Conservation (phyloP, 805 yeast species). For the Zygotorulaspora chibaensis region DNA sequence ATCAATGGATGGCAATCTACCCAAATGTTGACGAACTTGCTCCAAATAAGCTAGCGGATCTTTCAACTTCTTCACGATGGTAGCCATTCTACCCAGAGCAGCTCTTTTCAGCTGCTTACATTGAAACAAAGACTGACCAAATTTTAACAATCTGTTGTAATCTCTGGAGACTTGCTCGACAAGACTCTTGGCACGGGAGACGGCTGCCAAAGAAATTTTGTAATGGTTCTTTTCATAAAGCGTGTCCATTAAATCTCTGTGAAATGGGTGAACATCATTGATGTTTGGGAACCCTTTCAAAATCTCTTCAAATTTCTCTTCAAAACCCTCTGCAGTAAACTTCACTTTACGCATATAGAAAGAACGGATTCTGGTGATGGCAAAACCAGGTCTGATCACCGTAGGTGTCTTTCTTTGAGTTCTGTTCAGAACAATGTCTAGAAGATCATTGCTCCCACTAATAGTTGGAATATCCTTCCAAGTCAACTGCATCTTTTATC, state of each 20-base stretch:
- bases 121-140: slow-evolving; percentile 96
- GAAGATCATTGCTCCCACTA: slow-evolving; percentile 84
- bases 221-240: slow-evolving; percentile 97
- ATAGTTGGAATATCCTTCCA: slow-evolving; percentile 99
- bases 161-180: slow-evolving; percentile 96
- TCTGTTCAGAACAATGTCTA: slow-evolving; percentile 94
- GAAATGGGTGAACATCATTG: slow-evolving; percentile 97
- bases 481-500: slow-evolving; percentile 75
- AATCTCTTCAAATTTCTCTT: slow-evolving; percentile 84
- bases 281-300: slow-evolving; percentile 90
- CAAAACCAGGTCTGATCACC: slow-evolving; percentile 95
- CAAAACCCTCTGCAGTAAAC: slow-evolving; percentile 93
- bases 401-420: slow-evolving; percentile 99
- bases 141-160: slow-evolving; percentile 87
- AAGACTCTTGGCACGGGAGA: slow-evolving; percentile 87
- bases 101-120: slow-evolving; percentile 98
- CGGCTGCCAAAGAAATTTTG: slow-evolving; percentile 92
- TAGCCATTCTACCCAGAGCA: slow-evolving; percentile 99
- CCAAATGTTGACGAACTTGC: slow-evolving; percentile 98
- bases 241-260: slow-evolving; percentile 96
- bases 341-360: slow-evolving; percentile 98
- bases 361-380: slow-evolving; percentile 92
- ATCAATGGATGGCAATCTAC: slow-evolving; percentile 96
- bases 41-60: slow-evolving; percentile 91
- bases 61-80: slow-evolving; percentile 89